Base-by-base conservation (phyloP, 2,329 filamentous ascomycete species). In the Aspergillus brasiliensis region DNA sequence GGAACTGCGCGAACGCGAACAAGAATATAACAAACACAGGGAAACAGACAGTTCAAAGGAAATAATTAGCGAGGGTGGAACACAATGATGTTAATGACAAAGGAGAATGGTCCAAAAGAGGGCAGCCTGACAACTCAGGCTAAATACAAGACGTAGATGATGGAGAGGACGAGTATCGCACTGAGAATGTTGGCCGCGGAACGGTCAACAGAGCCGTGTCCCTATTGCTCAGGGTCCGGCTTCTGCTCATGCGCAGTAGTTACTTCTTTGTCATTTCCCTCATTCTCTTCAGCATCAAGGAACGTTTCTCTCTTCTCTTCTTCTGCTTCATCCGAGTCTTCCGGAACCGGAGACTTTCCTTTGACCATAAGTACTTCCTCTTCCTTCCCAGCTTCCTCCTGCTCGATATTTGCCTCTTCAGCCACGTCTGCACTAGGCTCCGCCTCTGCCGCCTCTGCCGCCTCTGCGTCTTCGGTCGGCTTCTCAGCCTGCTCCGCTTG, bases 401-500 rank as follows among this genome's bases (percentile, higher is more conserved):
- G 31, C 52, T 42, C 52, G 10, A 53, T 28, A 13, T 59, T 49
- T 19, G 57, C 21, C n/a, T 46, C 25, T 15, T 21, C 28, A 5
- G 27, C 28, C 7, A 38, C 5, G 51, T 44, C 51, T 17, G 52
- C 21, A 23, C 31, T 37, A 5, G 38, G 40, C 38, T 65, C 63
- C 27, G 49, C 34, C 8, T 60, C 47, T 23, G 54, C 56, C 38
- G 44, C 27, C 13, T 64, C 51, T 28, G 54, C 56, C 38, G 44
- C 27, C 13, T 64, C 51, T 28, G 56, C 60, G 17, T 59, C 59
- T 8, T 57, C 51, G 19, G 56, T 59, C 5, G 56, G 31, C 28
- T 62, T 21, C 13, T 64, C 63, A 15, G 58, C 37, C 57, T 64
- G 46, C 23, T 68, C 66, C 21, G 63, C 56, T 44, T 70, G 62